phyloP scores from a whole-genome alignment of 352 stramenopile species.

The Pythium folliculosum region DNA sequence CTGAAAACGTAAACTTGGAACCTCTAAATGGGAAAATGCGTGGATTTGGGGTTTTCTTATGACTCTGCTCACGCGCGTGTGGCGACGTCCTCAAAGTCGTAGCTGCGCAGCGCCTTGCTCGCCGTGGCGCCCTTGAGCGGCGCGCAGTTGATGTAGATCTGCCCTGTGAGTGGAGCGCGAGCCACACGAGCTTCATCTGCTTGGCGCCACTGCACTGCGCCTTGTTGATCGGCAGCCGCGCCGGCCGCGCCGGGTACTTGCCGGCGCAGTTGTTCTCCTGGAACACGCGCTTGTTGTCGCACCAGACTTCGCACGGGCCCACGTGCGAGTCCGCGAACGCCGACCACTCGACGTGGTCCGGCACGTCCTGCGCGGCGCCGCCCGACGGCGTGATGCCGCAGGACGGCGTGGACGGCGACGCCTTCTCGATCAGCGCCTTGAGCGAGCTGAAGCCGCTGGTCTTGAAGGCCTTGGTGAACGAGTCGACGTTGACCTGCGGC shows the following conservation, averaged over 20 bases:
- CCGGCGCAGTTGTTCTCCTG: conserved; percentile 31
- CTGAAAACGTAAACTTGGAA: too few species aligned
- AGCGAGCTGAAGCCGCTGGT: conserved; percentile 10
- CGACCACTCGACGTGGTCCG: conserved; percentile 32
- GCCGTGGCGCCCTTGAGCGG: conserved; percentile 8
- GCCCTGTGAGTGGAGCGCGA: conserved; percentile 33
- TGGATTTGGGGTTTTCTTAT: too few species aligned
- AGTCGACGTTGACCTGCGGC: conserved; percentile 28
- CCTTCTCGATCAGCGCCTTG: conserved; percentile 31
- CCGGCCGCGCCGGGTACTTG: too few species aligned
- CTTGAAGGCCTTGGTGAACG: conserved; percentile 34
- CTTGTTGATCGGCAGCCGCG: not conserved
- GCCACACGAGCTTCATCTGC: conserved; percentile 20
- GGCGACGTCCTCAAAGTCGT: not conserved
- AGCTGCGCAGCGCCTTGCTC: not conserved
- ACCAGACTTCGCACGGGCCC: conserved; percentile 40
- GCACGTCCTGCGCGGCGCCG: conserved; percentile 8
- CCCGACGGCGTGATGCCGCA: conserved; percentile 24
- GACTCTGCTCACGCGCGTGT: not conserved
- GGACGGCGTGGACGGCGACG: conserved; percentile 17
- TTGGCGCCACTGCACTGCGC: too few species aligned
- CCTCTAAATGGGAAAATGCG: too few species aligned
- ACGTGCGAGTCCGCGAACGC: conserved; percentile 30
- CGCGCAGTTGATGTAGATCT: conserved; percentile 40
- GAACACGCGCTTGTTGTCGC: conserved; percentile 35